These are phyloP conservation scores for Clarkia xantiana DNA, from an alignment of 345 rosid species.

Conservation along the genomic window DNA sequence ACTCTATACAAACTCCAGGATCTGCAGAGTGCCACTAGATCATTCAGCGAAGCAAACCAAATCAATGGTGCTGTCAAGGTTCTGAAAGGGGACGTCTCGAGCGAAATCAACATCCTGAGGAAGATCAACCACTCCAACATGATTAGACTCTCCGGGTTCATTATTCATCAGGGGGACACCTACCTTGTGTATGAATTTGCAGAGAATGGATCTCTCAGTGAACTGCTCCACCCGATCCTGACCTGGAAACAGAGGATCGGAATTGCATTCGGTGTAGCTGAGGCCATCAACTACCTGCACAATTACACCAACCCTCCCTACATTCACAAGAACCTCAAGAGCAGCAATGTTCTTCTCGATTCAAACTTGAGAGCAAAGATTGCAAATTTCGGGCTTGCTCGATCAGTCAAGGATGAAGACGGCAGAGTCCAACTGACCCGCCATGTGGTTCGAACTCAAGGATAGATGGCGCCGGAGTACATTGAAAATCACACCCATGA, in stretches of 20 bases:
- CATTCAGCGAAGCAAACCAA: conserved; percentile 39
- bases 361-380: conserved; percentile 60
- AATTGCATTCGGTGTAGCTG: conserved; percentile 52
- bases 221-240: conserved; percentile 42
- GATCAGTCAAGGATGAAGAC: conserved; percentile 29
- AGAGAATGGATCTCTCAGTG: conserved; percentile 50
- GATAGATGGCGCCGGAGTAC: conserved; percentile 87
- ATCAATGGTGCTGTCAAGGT: conserved; percentile 69
- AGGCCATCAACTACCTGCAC: conserved; percentile 71
- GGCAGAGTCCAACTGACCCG: conserved; percentile 54
- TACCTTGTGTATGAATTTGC: conserved; percentile 75
- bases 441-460: conserved; percentile 74
- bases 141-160: conserved; percentile 74
- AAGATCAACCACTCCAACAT: conserved; percentile 66
- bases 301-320: conserved; percentile 63
- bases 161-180: conserved; percentile 54
- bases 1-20: conserved; percentile 55
- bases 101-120: conserved; percentile 67
- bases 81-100: conserved; percentile 62
- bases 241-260: conserved; percentile 82
- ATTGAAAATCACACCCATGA: conserved; percentile 66
- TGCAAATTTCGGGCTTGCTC: conserved; percentile 65
- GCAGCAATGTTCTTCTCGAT: conserved; percentile 67
- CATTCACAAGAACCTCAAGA: conserved; percentile 74
- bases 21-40: conserved; percentile 38